phyloP scores from a whole-genome alignment of 495 filamentous ascomycete genomes.

The Trichoderma reesei region DNA sequence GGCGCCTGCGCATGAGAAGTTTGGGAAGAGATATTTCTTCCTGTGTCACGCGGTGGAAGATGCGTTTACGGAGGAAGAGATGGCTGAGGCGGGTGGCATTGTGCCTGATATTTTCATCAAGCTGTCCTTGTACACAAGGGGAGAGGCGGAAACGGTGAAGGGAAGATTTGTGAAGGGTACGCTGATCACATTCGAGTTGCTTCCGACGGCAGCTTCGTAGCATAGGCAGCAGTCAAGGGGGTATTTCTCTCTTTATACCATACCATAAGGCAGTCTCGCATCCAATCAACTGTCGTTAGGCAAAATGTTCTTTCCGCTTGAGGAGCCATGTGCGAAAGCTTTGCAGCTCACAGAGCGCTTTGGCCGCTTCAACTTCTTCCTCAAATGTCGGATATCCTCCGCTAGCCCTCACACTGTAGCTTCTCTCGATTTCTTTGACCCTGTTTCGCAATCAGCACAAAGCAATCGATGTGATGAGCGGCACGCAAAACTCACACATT shows the following conservation, averaged over 20 bases:
- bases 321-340: slow-evolving; percentile 10
- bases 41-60: neutral
- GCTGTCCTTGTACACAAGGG: slow-evolving; percentile 5
- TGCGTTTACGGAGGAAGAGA: neutral
- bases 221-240: too few species aligned
- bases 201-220: neutral
- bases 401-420: slow-evolving; percentile 15
- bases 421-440: slow-evolving; percentile 16
- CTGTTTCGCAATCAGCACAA: neutral
- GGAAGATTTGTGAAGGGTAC: slow-evolving; percentile 1
- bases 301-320: neutral
- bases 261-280: too few species aligned
- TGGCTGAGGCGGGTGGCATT: neutral
- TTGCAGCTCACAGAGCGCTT: slow-evolving; percentile 20
- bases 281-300: too few species aligned
- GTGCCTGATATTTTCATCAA: slow-evolving; percentile 7
- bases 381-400: slow-evolving; percentile 16
- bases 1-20: neutral
- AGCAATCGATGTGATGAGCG: neutral
- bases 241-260: too few species aligned
- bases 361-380: slow-evolving; percentile 20
- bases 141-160: neutral
- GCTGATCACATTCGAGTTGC: neutral
- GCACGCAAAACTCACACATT: slow-evolving; percentile 14
- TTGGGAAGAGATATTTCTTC: neutral